Evolutionary conservation across 768 basidiomycete species (phyloP).

Genomic region (Suillus placidus): DNA sequence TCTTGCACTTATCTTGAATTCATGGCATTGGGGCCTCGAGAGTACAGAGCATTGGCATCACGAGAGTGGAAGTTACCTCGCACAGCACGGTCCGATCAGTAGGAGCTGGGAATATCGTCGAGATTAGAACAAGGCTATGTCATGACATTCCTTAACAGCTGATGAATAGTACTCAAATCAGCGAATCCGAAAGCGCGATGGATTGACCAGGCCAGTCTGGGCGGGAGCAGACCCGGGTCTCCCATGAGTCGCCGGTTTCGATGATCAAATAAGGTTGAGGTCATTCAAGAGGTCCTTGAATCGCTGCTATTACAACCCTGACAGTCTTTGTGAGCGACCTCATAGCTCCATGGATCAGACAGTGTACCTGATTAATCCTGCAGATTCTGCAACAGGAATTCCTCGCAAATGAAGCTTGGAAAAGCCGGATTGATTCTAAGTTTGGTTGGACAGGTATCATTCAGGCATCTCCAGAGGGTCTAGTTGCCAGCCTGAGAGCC

Average conservation of each 20-base stretch:
- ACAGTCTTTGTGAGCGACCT: constrained; percentile 14
- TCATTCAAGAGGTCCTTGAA: constrained; percentile 19
- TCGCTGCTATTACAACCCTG: constrained; percentile 24
- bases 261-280: constrained; percentile 18
- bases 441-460: constrained; percentile 33
- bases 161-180: constrained; percentile 18
- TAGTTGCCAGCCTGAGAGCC: constrained; percentile 29
- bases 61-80: constrained; percentile 6
- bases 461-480: constrained; percentile 30
- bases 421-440: constrained; percentile 19
- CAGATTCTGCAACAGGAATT: constrained; percentile 8
- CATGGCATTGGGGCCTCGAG: background rate
- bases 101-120: constrained; percentile 21
- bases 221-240: constrained; percentile 10
- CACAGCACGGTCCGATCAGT: constrained; percentile 15
- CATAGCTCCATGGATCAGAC: constrained; percentile 18
- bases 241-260: constrained; percentile 22
- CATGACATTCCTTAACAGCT: constrained; percentile 13
- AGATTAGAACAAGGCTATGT: constrained; percentile 36
- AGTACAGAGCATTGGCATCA: background rate
- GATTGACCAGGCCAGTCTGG: constrained; percentile 5
- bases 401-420: constrained; percentile 6
- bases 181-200: constrained; percentile 2
- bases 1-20: constrained; percentile 1
- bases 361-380: constrained; percentile 23